Percentiles rank a stretch among this genome's conserved stretches.
These are phyloP conservation scores for Oidium heveae DNA, from an alignment of 2,329 filamentous ascomycete genomes.

Conservation along the genomic window DNA sequence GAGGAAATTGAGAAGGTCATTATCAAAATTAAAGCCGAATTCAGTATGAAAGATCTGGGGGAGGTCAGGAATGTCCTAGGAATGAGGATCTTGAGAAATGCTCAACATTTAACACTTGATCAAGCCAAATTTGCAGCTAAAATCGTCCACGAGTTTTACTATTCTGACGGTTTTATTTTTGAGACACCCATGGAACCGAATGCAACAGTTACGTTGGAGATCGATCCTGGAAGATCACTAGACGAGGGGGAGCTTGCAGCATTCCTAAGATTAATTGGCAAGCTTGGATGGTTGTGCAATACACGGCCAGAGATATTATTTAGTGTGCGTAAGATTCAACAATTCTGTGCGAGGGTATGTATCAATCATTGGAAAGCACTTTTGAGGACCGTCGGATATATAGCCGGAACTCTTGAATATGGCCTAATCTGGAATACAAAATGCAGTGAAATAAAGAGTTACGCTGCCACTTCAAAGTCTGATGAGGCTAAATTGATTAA, in stretches of 20 bases:
- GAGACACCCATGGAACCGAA: background rate
- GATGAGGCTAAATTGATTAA: background rate
- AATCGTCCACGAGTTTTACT: background rate
- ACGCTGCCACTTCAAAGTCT: background rate
- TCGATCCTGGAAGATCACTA: background rate
- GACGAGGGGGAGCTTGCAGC: background rate
- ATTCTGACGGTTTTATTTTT: background rate
- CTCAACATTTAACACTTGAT: background rate
- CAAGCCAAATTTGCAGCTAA: background rate
- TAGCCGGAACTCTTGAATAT: background rate
- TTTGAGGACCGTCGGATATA: background rate
- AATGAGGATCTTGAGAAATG: background rate
- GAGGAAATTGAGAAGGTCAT: constrained; percentile 1
- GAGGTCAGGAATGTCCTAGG: background rate
- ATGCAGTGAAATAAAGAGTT: background rate
- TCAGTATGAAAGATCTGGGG: constrained; percentile 1
- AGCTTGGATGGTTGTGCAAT: background rate
- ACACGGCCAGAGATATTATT: background rate
- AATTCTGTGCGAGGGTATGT: background rate
- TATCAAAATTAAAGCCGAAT: background rate
- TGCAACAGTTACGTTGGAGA: background rate
- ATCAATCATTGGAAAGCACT: background rate
- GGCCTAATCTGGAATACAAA: background rate
- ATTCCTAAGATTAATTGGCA: background rate
- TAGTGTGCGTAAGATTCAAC: background rate